Percentiles rank a stretch among this genome's conserved stretches.
Evolutionary conservation across 495 filamentous ascomycete species (phyloP).

Genomic region (Penicillium manginii): DNA sequence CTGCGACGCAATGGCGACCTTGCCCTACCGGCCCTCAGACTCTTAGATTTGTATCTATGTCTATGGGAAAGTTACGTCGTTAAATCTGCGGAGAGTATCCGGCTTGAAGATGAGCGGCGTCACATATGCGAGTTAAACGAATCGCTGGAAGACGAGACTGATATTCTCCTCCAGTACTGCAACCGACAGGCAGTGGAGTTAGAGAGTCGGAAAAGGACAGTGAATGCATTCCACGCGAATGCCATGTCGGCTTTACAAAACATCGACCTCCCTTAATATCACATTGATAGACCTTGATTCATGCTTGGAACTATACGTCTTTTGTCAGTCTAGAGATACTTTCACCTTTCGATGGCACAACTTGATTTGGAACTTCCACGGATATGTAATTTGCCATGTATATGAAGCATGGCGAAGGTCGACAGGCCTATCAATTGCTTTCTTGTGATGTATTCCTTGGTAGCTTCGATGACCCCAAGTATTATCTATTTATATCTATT

Average conservation of each 20-base stretch:
- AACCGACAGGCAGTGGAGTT: slow-evolving; percentile 5
- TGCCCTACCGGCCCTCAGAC: background rate
- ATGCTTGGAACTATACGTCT: background rate
- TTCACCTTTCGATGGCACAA: too few relatives aligned
- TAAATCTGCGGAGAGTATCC: slow-evolving; percentile 8
- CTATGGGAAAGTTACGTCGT: slow-evolving; percentile 5
- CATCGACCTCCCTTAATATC: background rate
- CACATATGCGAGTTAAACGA: slow-evolving; percentile 5
- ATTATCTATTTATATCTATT: too few relatives aligned
- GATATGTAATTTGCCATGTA: too few relatives aligned
- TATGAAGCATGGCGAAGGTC: too few relatives aligned
- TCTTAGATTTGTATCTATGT: slow-evolving; percentile 2
- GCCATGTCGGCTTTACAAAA: slow-evolving; percentile 6
- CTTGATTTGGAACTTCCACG: too few relatives aligned
- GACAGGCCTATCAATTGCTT: too few relatives aligned
- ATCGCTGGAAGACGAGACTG: slow-evolving; percentile 11
- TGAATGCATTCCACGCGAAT: slow-evolving; percentile 2
- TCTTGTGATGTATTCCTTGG: too few relatives aligned
- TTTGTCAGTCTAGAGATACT: too few relatives aligned
- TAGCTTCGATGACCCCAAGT: too few relatives aligned
- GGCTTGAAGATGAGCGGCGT: background rate
- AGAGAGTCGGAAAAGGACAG: slow-evolving; percentile 5
- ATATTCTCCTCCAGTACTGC: slow-evolving; percentile 6
- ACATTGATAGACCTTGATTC: background rate
- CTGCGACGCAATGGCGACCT: background rate